Evolutionary conservation across 2,329 filamentous ascomycete genomes (phyloP).

Genomic region (Sporothrix globosa): DNA sequence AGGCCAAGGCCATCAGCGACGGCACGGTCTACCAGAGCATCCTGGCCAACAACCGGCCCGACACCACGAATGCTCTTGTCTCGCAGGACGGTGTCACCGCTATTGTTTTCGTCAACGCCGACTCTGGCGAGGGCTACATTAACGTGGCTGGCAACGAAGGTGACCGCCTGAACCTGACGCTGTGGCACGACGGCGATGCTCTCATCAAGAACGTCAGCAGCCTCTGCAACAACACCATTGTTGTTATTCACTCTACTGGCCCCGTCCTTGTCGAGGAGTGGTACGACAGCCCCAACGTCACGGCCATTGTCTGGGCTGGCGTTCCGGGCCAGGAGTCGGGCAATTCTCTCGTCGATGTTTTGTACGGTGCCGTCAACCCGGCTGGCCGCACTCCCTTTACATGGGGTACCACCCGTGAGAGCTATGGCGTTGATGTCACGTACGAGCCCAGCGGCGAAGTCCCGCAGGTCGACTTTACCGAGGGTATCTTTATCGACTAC

Average conservation of each 20-base stretch:
- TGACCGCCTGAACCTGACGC: slow-evolving; percentile 88
- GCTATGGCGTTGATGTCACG: slow-evolving; percentile 70
- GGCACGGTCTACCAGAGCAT: slow-evolving; percentile 66
- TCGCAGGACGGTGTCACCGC: slow-evolving; percentile 67
- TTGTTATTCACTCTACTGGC: slow-evolving; percentile 85
- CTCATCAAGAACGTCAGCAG: slow-evolving; percentile 80
- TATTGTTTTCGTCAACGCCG: slow-evolving; percentile 87
- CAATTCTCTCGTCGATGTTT: slow-evolving; percentile 76
- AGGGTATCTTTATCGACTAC: slow-evolving; percentile 83
- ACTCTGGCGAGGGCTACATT: slow-evolving; percentile 87
- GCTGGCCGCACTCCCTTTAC: slow-evolving; percentile 79
- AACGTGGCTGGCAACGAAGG: slow-evolving; percentile 79
- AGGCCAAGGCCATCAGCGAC: slow-evolving; percentile 63
- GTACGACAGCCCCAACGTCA: slow-evolving; percentile 76
- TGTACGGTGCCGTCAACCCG: slow-evolving; percentile 80
- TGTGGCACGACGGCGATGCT: slow-evolving; percentile 81
- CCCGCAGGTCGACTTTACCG: slow-evolving; percentile 73
- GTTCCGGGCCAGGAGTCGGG: slow-evolving; percentile 83
- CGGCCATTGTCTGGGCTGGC: slow-evolving; percentile 81
- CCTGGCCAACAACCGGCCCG: slow-evolving; percentile 65
- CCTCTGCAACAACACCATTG: slow-evolving; percentile 83
- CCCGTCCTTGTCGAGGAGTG: slow-evolving; percentile 76
- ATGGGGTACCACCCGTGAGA: slow-evolving; percentile 67
- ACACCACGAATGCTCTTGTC: slow-evolving; percentile 64
- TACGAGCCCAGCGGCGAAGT: slow-evolving; percentile 64